These are phyloP conservation scores for Malus hybrid DNA, from an alignment of 331 rosid genomes.

Conservation along the genomic window DNA sequence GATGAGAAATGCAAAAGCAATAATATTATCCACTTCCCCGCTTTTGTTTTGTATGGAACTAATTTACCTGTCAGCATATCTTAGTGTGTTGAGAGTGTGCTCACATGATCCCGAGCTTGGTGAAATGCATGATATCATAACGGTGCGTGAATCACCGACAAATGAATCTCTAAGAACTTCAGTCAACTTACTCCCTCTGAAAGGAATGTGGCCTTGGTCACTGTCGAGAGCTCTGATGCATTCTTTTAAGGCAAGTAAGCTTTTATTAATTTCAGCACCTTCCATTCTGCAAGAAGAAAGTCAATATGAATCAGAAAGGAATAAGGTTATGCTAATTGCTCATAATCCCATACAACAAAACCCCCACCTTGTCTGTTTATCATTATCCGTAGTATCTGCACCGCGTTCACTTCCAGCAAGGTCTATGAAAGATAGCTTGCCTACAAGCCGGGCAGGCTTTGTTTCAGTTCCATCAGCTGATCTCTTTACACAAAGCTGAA, in stretches of 20 bases:
- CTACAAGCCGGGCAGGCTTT: constrained; percentile 62
- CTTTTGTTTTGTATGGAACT: background rate
- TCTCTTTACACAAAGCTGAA: constrained; percentile 76
- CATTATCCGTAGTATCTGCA: constrained; percentile 86
- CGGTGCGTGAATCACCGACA: constrained; percentile 83
- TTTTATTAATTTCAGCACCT: constrained; percentile 26
- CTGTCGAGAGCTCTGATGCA: constrained; percentile 82
- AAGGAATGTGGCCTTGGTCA: constrained; percentile 85
- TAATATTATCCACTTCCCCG: constrained; percentile 1
- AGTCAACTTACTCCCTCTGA: constrained; percentile 86
- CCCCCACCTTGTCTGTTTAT: constrained; percentile 71
- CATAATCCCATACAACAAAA: background rate
- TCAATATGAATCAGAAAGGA: background rate
- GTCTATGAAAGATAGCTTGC: constrained; percentile 82
- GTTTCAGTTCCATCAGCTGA: constrained; percentile 55
- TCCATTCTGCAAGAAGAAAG: constrained; percentile 39
- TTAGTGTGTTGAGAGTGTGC: constrained; percentile 81
- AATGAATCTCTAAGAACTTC: constrained; percentile 88
- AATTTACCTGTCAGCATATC: constrained; percentile 80
- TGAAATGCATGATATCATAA: constrained; percentile 84
- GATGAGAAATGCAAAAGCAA: background rate
- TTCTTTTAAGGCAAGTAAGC: constrained; percentile 77
- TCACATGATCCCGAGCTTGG: constrained; percentile 87
- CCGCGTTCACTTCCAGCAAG: constrained; percentile 92
- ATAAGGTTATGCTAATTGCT: background rate